Conservation (phyloP, 208 protist genomes). For the Acanthamoeba culbertsoni region DNA sequence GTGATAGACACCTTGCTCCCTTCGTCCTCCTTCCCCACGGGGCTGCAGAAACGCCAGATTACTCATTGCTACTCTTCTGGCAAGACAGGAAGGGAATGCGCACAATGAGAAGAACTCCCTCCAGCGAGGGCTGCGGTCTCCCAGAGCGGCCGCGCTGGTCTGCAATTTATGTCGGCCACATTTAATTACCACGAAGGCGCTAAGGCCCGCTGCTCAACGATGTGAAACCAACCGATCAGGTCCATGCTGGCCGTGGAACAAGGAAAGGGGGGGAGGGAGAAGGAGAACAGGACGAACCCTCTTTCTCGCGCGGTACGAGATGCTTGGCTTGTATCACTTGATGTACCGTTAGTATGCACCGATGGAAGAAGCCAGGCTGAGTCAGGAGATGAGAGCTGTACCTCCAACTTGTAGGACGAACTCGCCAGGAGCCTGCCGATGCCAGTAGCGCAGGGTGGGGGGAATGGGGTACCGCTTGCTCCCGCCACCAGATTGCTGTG, state of each 20-base stretch:
- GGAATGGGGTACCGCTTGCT: no score
- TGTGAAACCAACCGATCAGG: no score
- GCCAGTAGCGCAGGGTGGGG: not conserved
- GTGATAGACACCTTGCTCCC: not conserved
- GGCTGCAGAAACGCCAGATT: not conserved
- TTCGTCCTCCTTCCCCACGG: not conserved
- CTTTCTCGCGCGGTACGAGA: not conserved
- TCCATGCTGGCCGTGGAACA: not conserved
- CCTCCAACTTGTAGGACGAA: no score
- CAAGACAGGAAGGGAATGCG: not conserved
- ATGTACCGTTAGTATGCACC: not conserved
- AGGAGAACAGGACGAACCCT: not conserved
- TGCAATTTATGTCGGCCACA: not conserved
- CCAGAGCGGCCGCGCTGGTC: not conserved
- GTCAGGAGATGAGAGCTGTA: no score
- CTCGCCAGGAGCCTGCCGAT: not conserved
- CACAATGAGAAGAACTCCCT: not conserved
- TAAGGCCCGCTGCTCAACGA: not conserved
- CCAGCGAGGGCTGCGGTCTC: not conserved
- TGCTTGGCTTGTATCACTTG: not conserved
- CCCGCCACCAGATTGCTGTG: no score
- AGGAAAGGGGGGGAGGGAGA: not conserved
- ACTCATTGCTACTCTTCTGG: not conserved
- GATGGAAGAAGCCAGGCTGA: not conserved
- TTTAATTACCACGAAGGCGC: not conserved